Conservation (phyloP, 495 filamentous ascomycete genomes). For the Aspergillus bridgeri region DNA sequence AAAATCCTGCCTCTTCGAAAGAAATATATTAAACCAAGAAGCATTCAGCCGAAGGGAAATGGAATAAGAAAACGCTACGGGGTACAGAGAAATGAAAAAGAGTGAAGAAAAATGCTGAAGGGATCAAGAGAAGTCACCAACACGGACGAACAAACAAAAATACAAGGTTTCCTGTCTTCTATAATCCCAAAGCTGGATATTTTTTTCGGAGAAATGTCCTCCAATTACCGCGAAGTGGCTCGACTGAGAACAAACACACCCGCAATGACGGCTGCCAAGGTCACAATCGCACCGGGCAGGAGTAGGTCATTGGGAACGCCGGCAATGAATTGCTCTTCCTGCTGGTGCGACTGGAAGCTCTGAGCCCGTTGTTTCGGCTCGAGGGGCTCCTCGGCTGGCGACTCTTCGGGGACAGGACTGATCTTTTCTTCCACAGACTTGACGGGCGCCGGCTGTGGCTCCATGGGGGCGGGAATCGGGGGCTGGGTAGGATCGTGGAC, state of each 20-base stretch:
- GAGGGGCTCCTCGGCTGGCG: conserved; percentile 53
- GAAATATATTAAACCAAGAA: background rate
- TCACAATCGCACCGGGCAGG: conserved; percentile 91
- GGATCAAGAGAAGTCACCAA: background rate
- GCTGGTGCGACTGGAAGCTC: conserved; percentile 39
- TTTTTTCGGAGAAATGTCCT: background rate
- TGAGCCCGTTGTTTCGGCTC: conserved; percentile 38
- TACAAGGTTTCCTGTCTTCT: background rate
- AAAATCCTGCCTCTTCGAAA: background rate
- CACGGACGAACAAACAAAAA: background rate
- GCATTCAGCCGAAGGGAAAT: background rate
- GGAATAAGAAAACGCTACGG: background rate
- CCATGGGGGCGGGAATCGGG: conserved; percentile 62
- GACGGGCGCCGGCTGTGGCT: conserved; percentile 60
- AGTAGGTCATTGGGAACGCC: conserved; percentile 94
- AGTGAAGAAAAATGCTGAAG: background rate
- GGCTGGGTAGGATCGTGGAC: conserved; percentile 91
- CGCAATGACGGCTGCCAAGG: conserved; percentile 87
- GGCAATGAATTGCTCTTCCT: conserved; percentile 75
- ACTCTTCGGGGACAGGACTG: conserved; percentile 47
- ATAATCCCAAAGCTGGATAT: background rate
- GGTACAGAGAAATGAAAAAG: background rate
- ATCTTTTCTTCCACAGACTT: conserved; percentile 58
- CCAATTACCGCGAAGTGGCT: conserved; percentile 59
- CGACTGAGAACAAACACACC: conserved; percentile 91